Evolutionary conservation across 768 basidiomycete species (phyloP), one percentile per base, ranked within the genome.

Genomic region (Candolleomyces aberdarensis): DNA sequence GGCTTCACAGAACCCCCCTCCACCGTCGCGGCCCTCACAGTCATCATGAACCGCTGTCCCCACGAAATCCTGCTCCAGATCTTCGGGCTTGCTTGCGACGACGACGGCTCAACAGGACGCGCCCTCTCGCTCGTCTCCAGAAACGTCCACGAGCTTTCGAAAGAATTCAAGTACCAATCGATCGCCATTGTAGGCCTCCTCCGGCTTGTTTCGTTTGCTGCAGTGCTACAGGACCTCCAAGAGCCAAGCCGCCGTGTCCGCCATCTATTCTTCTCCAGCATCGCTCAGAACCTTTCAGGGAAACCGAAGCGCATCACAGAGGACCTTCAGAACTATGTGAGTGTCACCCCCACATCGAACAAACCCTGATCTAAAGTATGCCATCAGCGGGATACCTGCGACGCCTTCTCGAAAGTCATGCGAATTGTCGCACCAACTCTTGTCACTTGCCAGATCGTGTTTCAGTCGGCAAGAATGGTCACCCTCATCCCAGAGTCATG

Each of bases 41-140:
- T 15, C 13, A 47, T 19, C 43, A 62, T 62, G 61, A 20, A 62
- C 22, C 22, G 22, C 19, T 62, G 61, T 40, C 61, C 61, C 48
- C 13, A 9, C 50, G 61, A 62, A 41, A 41, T 62, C 13, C 22
- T 53, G 29, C 19, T 58, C 51, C 22, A 46, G 6, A 62, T 62
- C 2, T 76, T 78, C 62, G 57, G 56, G 20, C 63, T 69, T 13
- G 75, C 77, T 3, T 79, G 77, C 66, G 67, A 68, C 22, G 76
- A 77, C 61, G 66, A 69, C 39, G 75, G 76, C 40, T 55, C 55
- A 5, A 76, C 76, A 5, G 76, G 74, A 9, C 72, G 75, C 14
- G 67, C 76, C 10, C 70, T 77, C 11, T 72, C 76, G 29, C 70
- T 73, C 32, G 75, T 76, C 40, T 78, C 76, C 22, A 64, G 63